Evolutionary conservation across 2,329 filamentous ascomycete species (phyloP).

Genomic region (Nemania sp.): DNA sequence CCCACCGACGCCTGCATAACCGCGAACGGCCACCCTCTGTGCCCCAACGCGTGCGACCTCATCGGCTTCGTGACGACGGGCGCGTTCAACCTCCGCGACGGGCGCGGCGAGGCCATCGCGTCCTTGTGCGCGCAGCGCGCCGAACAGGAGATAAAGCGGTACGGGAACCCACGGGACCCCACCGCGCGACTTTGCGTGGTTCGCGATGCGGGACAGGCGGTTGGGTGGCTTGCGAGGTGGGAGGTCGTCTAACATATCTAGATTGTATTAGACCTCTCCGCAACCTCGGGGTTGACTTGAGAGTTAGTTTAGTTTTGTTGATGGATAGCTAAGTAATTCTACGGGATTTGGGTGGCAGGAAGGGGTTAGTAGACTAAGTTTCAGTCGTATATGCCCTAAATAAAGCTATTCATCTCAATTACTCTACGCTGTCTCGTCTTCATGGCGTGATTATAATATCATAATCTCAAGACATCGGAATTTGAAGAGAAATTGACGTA

Average conservation of each 20-base stretch:
- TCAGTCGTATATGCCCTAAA: background rate
- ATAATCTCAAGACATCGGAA: too few species aligned
- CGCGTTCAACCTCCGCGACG: slow-evolving; percentile 82
- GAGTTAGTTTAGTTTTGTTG: background rate
- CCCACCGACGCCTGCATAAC: slow-evolving; percentile 56
- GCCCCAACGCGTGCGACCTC: slow-evolving; percentile 80
- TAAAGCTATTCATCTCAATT: background rate
- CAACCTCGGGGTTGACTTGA: background rate
- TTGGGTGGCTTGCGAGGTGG: slow-evolving; percentile 86
- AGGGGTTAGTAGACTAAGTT: background rate
- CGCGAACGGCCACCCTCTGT: slow-evolving; percentile 66
- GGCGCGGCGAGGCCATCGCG: slow-evolving; percentile 80
- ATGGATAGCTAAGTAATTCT: background rate
- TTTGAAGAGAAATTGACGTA: too few species aligned
- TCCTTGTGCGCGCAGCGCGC: slow-evolving; percentile 73
- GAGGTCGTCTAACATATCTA: slow-evolving; percentile 63
- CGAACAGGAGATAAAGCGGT: slow-evolving; percentile 54
- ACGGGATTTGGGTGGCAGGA: background rate
- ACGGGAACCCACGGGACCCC: slow-evolving; percentile 48
- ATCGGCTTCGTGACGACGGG: slow-evolving; percentile 93
- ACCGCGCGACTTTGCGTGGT: slow-evolving; percentile 78
- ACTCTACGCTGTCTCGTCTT: background rate
- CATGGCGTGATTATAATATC: too few species aligned
- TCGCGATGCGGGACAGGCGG: slow-evolving; percentile 79
- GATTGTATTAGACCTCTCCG: background rate